phyloP scores from a whole-genome alignment of 495 filamentous ascomycete genomes.

The Trichodelitschia bisporula region DNA sequence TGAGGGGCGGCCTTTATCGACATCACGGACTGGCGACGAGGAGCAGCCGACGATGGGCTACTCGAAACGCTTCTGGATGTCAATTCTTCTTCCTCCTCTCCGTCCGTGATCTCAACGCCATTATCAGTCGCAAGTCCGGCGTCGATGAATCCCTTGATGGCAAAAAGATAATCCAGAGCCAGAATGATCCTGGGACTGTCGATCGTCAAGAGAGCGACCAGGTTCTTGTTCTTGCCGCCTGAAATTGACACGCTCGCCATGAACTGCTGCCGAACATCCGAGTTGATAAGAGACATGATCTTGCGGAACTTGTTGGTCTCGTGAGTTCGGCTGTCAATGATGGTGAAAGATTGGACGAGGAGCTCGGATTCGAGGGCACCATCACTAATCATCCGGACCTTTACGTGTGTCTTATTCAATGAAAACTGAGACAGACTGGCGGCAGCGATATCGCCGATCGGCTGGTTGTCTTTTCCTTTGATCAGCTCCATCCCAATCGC shows the following conservation, averaged over 20 bases:
- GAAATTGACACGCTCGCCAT: slow-evolving; percentile 94
- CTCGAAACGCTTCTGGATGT: slow-evolving; percentile 29
- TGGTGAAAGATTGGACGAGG: slow-evolving; percentile 81
- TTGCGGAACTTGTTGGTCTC: slow-evolving; percentile 91
- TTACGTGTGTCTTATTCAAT: slow-evolving; percentile 72
- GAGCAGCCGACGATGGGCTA: too few relatives aligned
- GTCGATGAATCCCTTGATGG: slow-evolving; percentile 58
- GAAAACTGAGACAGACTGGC: slow-evolving; percentile 84
- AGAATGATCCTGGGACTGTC: slow-evolving; percentile 91
- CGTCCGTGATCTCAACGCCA: slow-evolving; percentile 27
- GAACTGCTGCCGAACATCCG: slow-evolving; percentile 77
- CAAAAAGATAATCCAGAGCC: slow-evolving; percentile 83
- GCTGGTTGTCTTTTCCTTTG: slow-evolving; percentile 43
- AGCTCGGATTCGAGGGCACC: slow-evolving; percentile 82
- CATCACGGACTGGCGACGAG: slow-evolving; percentile 3
- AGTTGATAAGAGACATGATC: slow-evolving; percentile 93
- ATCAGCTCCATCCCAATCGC: slow-evolving; percentile 76
- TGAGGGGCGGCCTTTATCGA: not conserved
- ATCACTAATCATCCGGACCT: slow-evolving; percentile 86
- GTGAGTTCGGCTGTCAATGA: slow-evolving; percentile 61
- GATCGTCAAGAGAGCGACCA: slow-evolving; percentile 82
- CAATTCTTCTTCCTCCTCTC: slow-evolving; percentile 29
- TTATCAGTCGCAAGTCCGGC: slow-evolving; percentile 38
- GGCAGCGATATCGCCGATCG: slow-evolving; percentile 50
- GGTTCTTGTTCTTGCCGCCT: slow-evolving; percentile 52